phyloP scores from a whole-genome alignment of 345 rosid genomes.

The Physaria fendleri region DNA sequence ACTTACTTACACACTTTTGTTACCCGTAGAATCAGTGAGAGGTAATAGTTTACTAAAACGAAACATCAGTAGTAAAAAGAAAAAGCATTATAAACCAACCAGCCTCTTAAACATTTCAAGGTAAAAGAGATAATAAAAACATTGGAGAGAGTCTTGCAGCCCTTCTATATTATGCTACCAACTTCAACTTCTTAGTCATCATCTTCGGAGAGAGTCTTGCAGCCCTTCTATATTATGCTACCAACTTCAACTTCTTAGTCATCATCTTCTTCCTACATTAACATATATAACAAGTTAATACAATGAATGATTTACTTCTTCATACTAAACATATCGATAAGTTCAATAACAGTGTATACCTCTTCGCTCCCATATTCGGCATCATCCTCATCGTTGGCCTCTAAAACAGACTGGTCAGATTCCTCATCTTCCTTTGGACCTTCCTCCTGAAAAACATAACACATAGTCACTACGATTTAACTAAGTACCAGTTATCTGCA shows the following conservation, averaged over 20 bases:
- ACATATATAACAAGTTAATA: neutral
- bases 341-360: slow-evolving; percentile 35
- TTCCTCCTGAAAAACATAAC: slow-evolving; percentile 48
- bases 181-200: too few relatives aligned
- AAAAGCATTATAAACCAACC: too few relatives aligned
- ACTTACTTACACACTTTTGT: too few relatives aligned
- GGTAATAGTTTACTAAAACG: too few relatives aligned
- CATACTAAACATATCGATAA: neutral
- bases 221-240: slow-evolving; percentile 30
- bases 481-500: neutral
- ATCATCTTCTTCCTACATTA: slow-evolving; percentile 67
- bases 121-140: too few relatives aligned
- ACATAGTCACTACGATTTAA: neutral
- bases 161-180: too few relatives aligned
- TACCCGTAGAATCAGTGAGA: too few relatives aligned
- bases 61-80: neutral
- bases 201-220: too few relatives aligned
- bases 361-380: slow-evolving; percentile 77
- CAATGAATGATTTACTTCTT: neutral
- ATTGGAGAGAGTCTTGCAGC: too few relatives aligned
- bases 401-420: slow-evolving; percentile 90
- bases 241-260: slow-evolving; percentile 47
- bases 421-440: slow-evolving; percentile 72
- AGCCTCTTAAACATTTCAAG: slow-evolving; percentile 20
- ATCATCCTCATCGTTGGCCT: slow-evolving; percentile 84